phyloP scores from a whole-genome alignment of 2,329 filamentous ascomycete genomes.

The Didymella lethalis region DNA sequence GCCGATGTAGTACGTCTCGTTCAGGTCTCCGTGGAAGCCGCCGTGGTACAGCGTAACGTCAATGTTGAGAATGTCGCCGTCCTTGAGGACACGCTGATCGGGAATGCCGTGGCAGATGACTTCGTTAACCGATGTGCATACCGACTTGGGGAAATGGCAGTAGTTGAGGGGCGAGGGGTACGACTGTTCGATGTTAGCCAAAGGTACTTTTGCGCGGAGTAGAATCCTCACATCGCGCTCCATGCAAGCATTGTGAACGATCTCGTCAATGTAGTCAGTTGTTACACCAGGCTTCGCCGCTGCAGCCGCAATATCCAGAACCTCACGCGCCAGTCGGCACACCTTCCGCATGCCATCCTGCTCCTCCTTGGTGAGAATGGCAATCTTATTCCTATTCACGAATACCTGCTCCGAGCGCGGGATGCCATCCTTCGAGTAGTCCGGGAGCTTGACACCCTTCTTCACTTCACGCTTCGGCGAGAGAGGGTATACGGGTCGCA shows the following conservation, averaged over 20 bases:
- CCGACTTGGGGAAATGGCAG: constrained; percentile 95
- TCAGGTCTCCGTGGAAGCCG: constrained; percentile 94
- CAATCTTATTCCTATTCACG: constrained; percentile 79
- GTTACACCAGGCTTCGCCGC: constrained; percentile 90
- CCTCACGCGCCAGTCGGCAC: constrained; percentile 85
- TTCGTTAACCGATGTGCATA: constrained; percentile 96
- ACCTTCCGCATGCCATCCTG: constrained; percentile 93
- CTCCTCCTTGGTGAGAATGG: constrained; percentile 78
- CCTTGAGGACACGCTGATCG: constrained; percentile 82
- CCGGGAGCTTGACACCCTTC: constrained; percentile 80
- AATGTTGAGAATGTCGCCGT: constrained; percentile 97
- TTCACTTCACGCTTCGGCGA: constrained; percentile 65
- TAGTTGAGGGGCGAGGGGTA: constrained; percentile 97
- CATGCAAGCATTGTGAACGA: constrained; percentile 93
- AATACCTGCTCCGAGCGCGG: constrained; percentile 70
- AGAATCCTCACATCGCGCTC: constrained; percentile 78
- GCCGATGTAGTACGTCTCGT: constrained; percentile 98
- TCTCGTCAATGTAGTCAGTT: constrained; percentile 92
- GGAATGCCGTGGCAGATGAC: constrained; percentile 99
- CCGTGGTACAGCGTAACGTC: constrained; percentile 94
- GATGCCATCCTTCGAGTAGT: constrained; percentile 87
- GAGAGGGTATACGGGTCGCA: constrained; percentile 79
- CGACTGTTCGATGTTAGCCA: constrained; percentile 65
- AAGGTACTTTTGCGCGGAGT: not conserved
- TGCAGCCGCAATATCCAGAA: constrained; percentile 87